These are phyloP conservation scores for Rhizomucor pusillus DNA, from an alignment of 371 early-diverging fungal genomes.

Conservation along the genomic window DNA sequence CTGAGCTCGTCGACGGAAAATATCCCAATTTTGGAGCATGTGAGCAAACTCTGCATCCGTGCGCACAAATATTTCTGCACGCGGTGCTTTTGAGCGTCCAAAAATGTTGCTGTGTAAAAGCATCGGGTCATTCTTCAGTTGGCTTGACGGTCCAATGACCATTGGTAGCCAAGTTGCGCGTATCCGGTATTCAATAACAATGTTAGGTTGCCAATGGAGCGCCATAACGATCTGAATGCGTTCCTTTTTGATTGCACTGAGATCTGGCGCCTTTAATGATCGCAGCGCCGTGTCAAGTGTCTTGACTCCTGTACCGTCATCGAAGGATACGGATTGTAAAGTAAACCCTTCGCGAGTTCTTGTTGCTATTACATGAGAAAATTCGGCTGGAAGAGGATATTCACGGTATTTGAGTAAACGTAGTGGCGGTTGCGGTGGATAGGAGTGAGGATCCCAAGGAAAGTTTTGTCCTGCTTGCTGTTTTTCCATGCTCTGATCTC, in stretches of 20 bases:
- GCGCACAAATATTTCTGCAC: slow-evolving; percentile 43
- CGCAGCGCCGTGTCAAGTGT: slow-evolving; percentile 18
- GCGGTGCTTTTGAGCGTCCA: slow-evolving; percentile 39
- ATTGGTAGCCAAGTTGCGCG: slow-evolving; percentile 44
- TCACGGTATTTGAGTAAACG: slow-evolving; percentile 74
- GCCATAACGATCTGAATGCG: slow-evolving; percentile 68
- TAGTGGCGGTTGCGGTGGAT: slow-evolving; percentile 74
- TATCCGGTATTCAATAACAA: slow-evolving; percentile 85
- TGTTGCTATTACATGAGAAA: slow-evolving; percentile 74
- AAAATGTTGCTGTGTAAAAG: slow-evolving; percentile 35
- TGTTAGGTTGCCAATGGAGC: slow-evolving; percentile 85
- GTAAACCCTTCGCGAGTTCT: slow-evolving; percentile 87
- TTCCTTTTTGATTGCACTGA: slow-evolving; percentile 38
- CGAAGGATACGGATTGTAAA: slow-evolving; percentile 60
- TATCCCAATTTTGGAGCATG: slow-evolving; percentile 48
- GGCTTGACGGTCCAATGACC: slow-evolving; percentile 23
- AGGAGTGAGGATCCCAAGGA: slow-evolving; percentile 84
- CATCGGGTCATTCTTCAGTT: slow-evolving; percentile 19
- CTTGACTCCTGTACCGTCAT: slow-evolving; percentile 23
- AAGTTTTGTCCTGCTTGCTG: slow-evolving; percentile 47
- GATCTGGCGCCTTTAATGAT: slow-evolving; percentile 21
- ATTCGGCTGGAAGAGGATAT: slow-evolving; percentile 65
- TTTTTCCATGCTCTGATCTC: slow-evolving; percentile 1
- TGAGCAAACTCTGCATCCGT: slow-evolving; percentile 46
- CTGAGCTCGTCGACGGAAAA: slow-evolving; percentile 37